These are phyloP conservation scores for Pseudovirgaria hyperparasitica DNA, from an alignment of 2,329 filamentous ascomycete genomes.

Conservation along the genomic window DNA sequence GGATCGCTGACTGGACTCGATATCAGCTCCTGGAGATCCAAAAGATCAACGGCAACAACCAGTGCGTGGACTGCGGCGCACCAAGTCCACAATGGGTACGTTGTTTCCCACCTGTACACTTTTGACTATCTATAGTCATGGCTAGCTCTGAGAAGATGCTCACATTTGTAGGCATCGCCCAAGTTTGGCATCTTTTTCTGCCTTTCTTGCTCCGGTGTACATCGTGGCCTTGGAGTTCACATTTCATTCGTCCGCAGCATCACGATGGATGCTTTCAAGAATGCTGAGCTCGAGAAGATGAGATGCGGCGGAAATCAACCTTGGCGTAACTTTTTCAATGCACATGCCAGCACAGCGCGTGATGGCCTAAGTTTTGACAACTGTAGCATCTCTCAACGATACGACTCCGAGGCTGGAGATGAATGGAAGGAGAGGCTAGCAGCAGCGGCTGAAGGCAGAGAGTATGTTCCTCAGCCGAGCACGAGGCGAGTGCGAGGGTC, in stretches of 20 bases:
- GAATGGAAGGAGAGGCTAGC: conserved; percentile 88
- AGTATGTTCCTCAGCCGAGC: conserved; percentile 62
- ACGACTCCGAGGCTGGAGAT: conserved; percentile 79
- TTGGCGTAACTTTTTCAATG: conserved; percentile 79
- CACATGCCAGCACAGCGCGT: conserved; percentile 32
- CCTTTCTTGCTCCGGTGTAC: conserved; percentile 85
- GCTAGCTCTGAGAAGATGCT: conserved; percentile 1
- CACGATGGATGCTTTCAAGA: conserved; percentile 98
- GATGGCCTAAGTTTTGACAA: conserved; percentile 57
- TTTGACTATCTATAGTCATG: conserved; percentile 9
- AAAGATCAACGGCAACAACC: conserved; percentile 76
- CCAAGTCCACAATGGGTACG: conserved; percentile 94
- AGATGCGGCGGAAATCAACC: conserved; percentile 77
- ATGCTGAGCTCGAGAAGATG: conserved; percentile 86
- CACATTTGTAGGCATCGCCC: conserved; percentile 50
- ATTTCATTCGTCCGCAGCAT: conserved; percentile 97
- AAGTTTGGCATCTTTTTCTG: conserved; percentile 99
- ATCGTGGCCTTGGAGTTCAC: conserved; percentile 90
- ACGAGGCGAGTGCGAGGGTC: conserved; percentile 33
- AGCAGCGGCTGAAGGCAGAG: conserved; percentile 75
- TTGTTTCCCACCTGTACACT: conserved; percentile 2
- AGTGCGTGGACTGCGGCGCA: conserved; percentile 89
- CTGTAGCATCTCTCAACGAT: conserved; percentile 79
- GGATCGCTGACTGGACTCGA: too few relatives aligned
- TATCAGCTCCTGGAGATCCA: conserved; percentile 75